Evolutionary conservation across 2,329 filamentous ascomycete genomes (phyloP).

Genomic region (Thermoascus crustaceus): DNA sequence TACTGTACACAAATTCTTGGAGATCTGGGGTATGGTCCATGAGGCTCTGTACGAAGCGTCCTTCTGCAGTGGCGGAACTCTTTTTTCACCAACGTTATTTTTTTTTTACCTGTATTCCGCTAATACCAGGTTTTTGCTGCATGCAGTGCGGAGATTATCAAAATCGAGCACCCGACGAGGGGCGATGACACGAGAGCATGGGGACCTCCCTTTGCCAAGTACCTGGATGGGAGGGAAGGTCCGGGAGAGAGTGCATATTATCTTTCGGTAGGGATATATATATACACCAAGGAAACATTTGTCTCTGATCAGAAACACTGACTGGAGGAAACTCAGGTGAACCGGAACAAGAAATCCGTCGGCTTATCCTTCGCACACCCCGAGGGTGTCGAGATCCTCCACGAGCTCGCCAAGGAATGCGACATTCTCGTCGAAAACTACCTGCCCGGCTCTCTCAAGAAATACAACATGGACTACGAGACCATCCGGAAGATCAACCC

Average conservation of each 20-base stretch:
- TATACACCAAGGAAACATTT: no score
- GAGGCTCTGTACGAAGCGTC: not conserved
- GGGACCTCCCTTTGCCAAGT: slow-evolving; percentile 9
- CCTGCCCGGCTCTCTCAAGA: slow-evolving; percentile 77
- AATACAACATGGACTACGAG: slow-evolving; percentile 84
- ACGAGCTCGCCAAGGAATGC: slow-evolving; percentile 65
- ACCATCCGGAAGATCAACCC: slow-evolving; percentile 76
- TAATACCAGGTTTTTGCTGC: not conserved
- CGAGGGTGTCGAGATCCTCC: slow-evolving; percentile 68
- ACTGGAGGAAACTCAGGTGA: slow-evolving; percentile 50
- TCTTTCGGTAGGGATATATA: slow-evolving; percentile 3
- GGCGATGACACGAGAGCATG: slow-evolving; percentile 19
- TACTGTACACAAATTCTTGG: slow-evolving; percentile 39
- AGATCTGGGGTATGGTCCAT: slow-evolving; percentile 15
- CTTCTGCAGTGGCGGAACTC: slow-evolving; percentile 6
- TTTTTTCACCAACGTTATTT: not conserved
- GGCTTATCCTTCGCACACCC: slow-evolving; percentile 75
- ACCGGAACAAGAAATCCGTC: slow-evolving; percentile 85
- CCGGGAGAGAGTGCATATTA: slow-evolving; percentile 9
- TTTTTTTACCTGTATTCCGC: no score
- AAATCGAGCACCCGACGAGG: slow-evolving; percentile 32
- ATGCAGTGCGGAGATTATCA: slow-evolving; percentile 11
- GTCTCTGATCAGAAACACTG: not conserved
- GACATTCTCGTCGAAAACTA: slow-evolving; percentile 98
- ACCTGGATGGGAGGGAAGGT: slow-evolving; percentile 3